phyloP scores from a whole-genome alignment of 768 basidiomycete genomes.

The Fomitopsis serialis region DNA sequence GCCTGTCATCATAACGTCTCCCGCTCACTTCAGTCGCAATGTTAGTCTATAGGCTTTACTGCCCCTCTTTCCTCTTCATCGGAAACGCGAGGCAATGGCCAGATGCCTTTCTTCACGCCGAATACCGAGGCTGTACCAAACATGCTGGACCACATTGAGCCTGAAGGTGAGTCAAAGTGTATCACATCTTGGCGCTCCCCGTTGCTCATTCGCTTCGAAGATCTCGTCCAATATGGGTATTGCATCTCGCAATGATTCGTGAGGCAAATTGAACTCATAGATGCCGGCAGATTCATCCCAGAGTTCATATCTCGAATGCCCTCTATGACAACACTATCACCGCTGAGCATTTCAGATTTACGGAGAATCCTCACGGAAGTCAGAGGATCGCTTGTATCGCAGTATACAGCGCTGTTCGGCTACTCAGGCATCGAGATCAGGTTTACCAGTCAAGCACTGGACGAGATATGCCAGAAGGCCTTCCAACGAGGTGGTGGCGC shows the following conservation, averaged over 20 bases:
- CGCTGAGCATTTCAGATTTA: slow-evolving; percentile 76
- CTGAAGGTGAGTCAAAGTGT: slow-evolving; percentile 40
- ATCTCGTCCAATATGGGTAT: slow-evolving; percentile 83
- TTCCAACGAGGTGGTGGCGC: slow-evolving; percentile 84
- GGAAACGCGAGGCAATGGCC: slow-evolving; percentile 28
- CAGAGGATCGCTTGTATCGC: slow-evolving; percentile 84
- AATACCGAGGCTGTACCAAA: slow-evolving; percentile 53
- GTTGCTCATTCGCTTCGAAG: slow-evolving; percentile 28
- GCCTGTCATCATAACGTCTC: background rate
- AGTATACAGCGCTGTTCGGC: slow-evolving; percentile 80
- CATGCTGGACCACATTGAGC: slow-evolving; percentile 66
- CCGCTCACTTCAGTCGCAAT: background rate
- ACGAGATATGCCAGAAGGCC: slow-evolving; percentile 78
- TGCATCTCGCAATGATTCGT: background rate
- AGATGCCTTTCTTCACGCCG: slow-evolving; percentile 72
- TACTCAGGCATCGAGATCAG: slow-evolving; percentile 82
- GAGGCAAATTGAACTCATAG: background rate
- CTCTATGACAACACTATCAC: slow-evolving; percentile 78
- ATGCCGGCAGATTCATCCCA: slow-evolving; percentile 70
- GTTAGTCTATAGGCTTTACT: slow-evolving; percentile 88
- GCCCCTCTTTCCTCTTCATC: slow-evolving; percentile 41
- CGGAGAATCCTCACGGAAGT: slow-evolving; percentile 91
- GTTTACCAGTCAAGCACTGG: slow-evolving; percentile 77
- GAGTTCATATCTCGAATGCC: slow-evolving; percentile 95
- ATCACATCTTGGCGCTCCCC: background rate